Evolutionary conservation across 352 stramenopile genomes (phyloP).

Genomic region (Pythium sp.): DNA sequence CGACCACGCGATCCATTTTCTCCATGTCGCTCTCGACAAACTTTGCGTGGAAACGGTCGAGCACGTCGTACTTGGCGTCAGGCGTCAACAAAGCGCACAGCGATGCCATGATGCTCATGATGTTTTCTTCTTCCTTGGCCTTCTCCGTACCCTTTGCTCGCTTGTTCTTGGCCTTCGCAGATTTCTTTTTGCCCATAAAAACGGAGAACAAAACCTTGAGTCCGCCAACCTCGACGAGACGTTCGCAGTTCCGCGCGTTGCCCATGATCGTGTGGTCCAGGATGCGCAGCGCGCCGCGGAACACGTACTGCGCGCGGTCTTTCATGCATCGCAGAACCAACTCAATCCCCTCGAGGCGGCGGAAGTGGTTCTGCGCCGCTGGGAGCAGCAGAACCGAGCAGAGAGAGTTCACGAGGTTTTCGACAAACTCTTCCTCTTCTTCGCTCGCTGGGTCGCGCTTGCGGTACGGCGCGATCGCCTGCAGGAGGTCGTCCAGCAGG

Average conservation of each 20-base stretch:
- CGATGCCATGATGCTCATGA: conserved; percentile 60
- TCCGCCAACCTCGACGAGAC: conserved; percentile 61
- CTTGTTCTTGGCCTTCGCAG: conserved; percentile 22
- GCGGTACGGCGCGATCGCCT: conserved; percentile 85
- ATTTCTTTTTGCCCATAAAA: conserved; percentile 69
- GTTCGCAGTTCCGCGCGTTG: conserved; percentile 64
- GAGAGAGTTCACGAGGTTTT: conserved; percentile 91
- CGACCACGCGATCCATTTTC: conserved; percentile 76
- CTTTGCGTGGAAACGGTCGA: conserved; percentile 72
- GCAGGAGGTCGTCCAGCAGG: conserved; percentile 90
- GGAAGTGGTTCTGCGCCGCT: conserved; percentile 51
- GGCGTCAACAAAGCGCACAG: conserved; percentile 49
- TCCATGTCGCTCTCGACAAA: conserved; percentile 83
- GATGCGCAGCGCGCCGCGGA: conserved; percentile 45
- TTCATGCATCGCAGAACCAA: conserved; percentile 91
- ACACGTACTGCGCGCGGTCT: conserved; percentile 77
- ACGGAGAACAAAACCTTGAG: conserved; percentile 64
- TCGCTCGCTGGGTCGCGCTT: conserved; percentile 75
- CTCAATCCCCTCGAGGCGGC: conserved; percentile 87
- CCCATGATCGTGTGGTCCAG: conserved; percentile 62
- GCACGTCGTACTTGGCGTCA: conserved; percentile 50
- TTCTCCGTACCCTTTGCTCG: conserved; percentile 21
- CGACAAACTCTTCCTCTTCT: conserved; percentile 90
- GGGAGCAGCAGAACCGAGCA: conserved; percentile 70
- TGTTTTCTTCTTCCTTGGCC: conserved; percentile 64